phyloP scores from a whole-genome alignment of 345 rosid genomes.

The Gossypium longicalyx region DNA sequence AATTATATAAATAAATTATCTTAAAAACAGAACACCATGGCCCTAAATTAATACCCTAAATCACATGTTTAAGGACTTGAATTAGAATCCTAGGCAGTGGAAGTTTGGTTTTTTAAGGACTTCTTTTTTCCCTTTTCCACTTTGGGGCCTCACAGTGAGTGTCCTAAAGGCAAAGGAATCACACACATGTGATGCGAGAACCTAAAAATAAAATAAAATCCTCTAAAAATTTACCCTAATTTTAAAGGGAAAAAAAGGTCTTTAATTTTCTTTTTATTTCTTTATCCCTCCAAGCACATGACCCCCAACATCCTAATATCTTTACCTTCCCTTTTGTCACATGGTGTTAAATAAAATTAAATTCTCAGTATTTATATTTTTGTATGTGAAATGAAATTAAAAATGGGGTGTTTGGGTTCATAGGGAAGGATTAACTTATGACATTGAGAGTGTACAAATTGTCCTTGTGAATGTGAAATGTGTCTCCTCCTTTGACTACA shows the following conservation, averaged over 20 bases:
- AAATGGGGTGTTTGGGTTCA: constrained; percentile 20
- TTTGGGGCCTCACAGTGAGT: constrained; percentile 32
- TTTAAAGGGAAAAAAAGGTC: constrained; percentile 4
- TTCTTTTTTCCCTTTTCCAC: background rate
- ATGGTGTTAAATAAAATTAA: constrained; percentile 9
- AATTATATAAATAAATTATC: background rate
- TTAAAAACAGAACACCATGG: constrained; percentile 4
- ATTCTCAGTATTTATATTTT: too few relatives aligned
- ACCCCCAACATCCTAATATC: constrained; percentile 25
- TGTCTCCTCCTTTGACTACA: constrained; percentile 35
- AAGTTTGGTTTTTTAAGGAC: constrained; percentile 14
- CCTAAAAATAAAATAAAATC: constrained; percentile 12
- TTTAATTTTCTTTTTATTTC: background rate
- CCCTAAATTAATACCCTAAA: constrained; percentile 16
- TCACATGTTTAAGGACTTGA: constrained; percentile 41
- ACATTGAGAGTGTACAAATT: constrained; percentile 21
- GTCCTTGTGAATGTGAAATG: constrained; percentile 28
- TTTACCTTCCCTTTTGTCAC: constrained; percentile 22
- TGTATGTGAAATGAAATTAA: too few relatives aligned
- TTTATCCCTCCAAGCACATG: constrained; percentile 36
- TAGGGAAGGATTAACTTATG: constrained; percentile 6
- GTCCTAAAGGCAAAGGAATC: constrained; percentile 40
- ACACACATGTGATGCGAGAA: constrained; percentile 17
- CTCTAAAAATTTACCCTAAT: constrained; percentile 17
- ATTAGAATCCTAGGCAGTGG: constrained; percentile 44